Evolutionary conservation across 2,329 filamentous ascomycete genomes (phyloP).

Genomic region (Ascochyta clinopodiicola): DNA sequence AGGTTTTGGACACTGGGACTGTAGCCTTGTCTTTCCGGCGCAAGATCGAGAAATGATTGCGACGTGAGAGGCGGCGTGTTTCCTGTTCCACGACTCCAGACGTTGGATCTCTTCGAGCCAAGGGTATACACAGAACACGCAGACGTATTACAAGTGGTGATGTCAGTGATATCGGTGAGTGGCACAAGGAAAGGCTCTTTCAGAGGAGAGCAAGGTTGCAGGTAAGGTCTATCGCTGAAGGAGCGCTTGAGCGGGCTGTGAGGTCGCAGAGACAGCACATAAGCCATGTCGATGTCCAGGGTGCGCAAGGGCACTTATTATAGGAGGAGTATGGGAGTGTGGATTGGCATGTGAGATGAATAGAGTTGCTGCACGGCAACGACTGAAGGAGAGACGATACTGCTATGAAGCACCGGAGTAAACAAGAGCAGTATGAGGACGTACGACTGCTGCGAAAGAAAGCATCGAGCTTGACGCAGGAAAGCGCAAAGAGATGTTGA

Average conservation of each 20-base stretch:
- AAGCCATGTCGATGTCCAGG: conserved; percentile 43
- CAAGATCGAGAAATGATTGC: conserved; percentile 44
- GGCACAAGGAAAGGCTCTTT: conserved; percentile 32
- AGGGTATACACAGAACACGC: conserved; percentile 46
- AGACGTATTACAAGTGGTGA: conserved; percentile 43
- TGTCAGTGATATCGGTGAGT: conserved; percentile 35
- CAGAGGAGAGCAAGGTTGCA: conserved; percentile 43
- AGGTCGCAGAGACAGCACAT: conserved; percentile 48
- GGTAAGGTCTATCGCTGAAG: conserved; percentile 50
- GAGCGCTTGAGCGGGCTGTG: conserved; percentile 51
- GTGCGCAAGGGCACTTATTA: conserved; percentile 28
- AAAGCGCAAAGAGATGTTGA: conserved; percentile 29
- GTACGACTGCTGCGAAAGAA: conserved; percentile 18
- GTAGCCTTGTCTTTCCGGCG: conserved; percentile 26
- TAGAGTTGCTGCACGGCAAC: conserved; percentile 42
- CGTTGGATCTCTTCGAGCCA: conserved; percentile 27
- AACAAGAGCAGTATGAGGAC: conserved; percentile 19
- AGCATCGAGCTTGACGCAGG: conserved; percentile 21
- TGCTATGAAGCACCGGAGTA: conserved; percentile 18
- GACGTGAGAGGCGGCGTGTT: conserved; percentile 44
- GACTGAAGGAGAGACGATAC: conserved; percentile 37
- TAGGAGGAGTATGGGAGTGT: conserved; percentile 27
- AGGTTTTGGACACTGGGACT: conserved; percentile 6
- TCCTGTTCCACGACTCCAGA: conserved; percentile 38
- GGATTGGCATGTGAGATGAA: conserved; percentile 48